Conservation (phyloP, 2,329 filamentous ascomycete species). For the Tolypocladium tropicale region DNA sequence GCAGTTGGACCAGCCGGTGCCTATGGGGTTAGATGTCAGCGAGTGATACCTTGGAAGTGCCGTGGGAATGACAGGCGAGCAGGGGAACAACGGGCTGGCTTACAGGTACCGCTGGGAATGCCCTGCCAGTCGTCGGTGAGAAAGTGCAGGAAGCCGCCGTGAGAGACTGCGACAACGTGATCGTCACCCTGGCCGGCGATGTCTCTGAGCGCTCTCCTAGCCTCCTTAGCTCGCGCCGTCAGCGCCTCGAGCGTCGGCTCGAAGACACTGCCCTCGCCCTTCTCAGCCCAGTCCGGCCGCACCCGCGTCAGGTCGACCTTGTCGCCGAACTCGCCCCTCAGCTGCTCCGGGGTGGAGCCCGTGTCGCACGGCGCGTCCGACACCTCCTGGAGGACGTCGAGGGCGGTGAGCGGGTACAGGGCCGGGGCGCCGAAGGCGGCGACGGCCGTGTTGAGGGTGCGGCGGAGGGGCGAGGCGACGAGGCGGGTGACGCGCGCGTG, state of each 20-base stretch:
- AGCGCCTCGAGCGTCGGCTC: conserved; percentile 42
- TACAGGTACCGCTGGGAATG: conserved; percentile 31
- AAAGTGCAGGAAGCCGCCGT: conserved; percentile 78
- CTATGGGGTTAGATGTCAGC: conserved; percentile 22
- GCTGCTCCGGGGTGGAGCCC: conserved; percentile 45
- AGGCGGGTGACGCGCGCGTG: conserved; percentile 58
- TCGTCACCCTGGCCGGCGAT: conserved; percentile 33
- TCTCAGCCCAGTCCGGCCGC: conserved; percentile 60
- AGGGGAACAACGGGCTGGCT: conserved; percentile 10
- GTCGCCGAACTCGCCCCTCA: conserved; percentile 52
- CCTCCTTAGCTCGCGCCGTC: conserved; percentile 47
- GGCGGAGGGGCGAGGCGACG: conserved; percentile 67
- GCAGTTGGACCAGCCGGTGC: conserved; percentile 65
- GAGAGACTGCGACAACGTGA: conserved; percentile 67
- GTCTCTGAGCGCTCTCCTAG: conserved; percentile 47
- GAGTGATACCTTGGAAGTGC: not conserved
- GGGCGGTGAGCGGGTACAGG: conserved; percentile 44
- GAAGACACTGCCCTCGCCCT: conserved; percentile 34
- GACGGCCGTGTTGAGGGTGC: conserved; percentile 71
- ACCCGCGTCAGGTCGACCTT: conserved; percentile 55
- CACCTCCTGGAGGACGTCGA: conserved; percentile 73
- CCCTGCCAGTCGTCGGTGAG: conserved; percentile 73
- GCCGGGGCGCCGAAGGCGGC: conserved; percentile 50
- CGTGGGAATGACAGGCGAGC: not conserved
- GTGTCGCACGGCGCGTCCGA: conserved; percentile 66